Percentiles rank a stretch among this genome's conserved stretches.
Evolutionary conservation across 2,329 filamentous ascomycete genomes (phyloP).

Genomic region (Mollisiaceae sp.): DNA sequence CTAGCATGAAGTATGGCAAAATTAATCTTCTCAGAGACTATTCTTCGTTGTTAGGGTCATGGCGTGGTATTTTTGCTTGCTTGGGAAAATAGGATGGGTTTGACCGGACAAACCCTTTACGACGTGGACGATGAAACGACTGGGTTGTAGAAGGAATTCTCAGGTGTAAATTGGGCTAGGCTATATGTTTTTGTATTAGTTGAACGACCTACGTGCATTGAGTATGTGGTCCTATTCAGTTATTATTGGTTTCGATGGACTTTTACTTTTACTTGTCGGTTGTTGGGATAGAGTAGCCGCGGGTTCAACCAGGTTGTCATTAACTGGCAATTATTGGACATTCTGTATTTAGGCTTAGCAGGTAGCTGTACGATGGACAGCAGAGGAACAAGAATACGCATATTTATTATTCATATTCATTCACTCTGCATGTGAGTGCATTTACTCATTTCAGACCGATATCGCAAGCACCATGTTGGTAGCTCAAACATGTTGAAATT

Average conservation of each 20-base stretch:
- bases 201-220: neutral
- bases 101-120: constrained; percentile 30
- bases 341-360: constrained; percentile 14
- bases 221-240: constrained; percentile 13
- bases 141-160: constrained; percentile 33
- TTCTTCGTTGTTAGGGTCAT: constrained; percentile 1
- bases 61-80: constrained; percentile 26
- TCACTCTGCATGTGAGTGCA: neutral
- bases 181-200: constrained; percentile 22
- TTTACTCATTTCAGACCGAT: neutral
- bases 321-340: neutral
- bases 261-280: constrained; percentile 1
- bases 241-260: constrained; percentile 14
- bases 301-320: neutral
- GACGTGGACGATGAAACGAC: constrained; percentile 36
- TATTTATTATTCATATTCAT: neutral
- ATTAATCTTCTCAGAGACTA: neutral
- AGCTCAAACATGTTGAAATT: neutral
- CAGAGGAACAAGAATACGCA: neutral
- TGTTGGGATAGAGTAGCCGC: neutral
- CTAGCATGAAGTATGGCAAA: constrained; percentile 18
- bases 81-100: constrained; percentile 26
- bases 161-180: constrained; percentile 31
- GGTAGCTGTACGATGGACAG: neutral
- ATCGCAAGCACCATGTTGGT: neutral